phyloP scores from a whole-genome alignment of 1,139 yeast genomes.

The Entelexis sorbosivorans region DNA sequence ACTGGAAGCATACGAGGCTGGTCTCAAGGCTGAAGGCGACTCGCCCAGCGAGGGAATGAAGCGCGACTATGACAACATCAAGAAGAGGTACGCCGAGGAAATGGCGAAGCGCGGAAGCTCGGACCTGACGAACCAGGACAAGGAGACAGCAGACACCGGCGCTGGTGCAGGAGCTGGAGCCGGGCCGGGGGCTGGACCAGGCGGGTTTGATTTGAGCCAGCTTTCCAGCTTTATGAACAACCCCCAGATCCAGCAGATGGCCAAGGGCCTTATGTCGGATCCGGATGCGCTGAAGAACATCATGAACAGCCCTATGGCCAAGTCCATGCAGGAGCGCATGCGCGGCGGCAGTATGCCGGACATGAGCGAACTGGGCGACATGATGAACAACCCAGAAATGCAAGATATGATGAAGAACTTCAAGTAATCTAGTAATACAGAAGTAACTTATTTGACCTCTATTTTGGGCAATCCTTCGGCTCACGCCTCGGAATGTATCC shows the following conservation, averaged over 20 bases:
- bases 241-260: constrained; percentile 76
- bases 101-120: constrained; percentile 32
- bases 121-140: background rate
- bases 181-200: constrained; percentile 38
- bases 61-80: constrained; percentile 88
- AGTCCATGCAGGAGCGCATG: constrained; percentile 26
- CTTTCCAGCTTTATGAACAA: constrained; percentile 66
- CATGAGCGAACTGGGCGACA: constrained; percentile 51
- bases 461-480: background rate
- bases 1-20: constrained; percentile 79
- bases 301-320: constrained; percentile 60
- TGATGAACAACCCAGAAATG: constrained; percentile 74
- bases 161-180: constrained; percentile 38
- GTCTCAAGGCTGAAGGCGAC: constrained; percentile 78
- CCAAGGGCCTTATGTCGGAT: constrained; percentile 78
- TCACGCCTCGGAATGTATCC: background rate
- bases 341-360: constrained; percentile 42
- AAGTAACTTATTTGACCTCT: background rate
- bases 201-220: constrained; percentile 65
- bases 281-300: constrained; percentile 68
- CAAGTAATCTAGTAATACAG: constrained; percentile 9
- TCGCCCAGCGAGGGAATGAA: constrained; percentile 80
- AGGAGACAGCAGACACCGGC: constrained; percentile 44
- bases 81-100: constrained; percentile 70
- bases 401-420: constrained; percentile 44